Conservation (phyloP, 106 monocot species). For the Phalaenopsis aphrodite region DNA sequence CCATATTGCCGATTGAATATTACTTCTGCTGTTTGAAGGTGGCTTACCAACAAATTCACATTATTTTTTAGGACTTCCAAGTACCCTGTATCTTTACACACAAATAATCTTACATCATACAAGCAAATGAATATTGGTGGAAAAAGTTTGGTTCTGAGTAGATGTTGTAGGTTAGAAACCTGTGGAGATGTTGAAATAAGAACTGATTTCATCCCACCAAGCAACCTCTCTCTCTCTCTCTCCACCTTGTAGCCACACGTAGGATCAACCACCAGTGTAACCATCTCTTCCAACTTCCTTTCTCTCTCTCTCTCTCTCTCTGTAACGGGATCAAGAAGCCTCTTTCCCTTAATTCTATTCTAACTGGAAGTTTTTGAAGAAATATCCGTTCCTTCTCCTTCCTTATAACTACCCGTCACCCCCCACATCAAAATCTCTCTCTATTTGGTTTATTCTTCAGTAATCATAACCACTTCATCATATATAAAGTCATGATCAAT, state of each 20-base stretch:
- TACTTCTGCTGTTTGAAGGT: not conserved
- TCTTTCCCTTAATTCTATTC: constrained; percentile 1
- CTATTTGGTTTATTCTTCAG: not conserved
- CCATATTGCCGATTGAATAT: not conserved
- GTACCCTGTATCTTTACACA: not conserved
- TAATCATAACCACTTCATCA: not conserved
- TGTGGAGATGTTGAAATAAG: constrained; percentile 9
- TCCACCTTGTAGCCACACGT: not conserved
- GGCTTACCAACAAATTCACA: constrained; percentile 8
- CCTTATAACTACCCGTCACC: not conserved
- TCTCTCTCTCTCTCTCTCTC: too few species aligned
- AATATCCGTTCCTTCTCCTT: not conserved
- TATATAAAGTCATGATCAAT: not conserved
- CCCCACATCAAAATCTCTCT: not conserved
- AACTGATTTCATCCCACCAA: constrained; percentile 11
- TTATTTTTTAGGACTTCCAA: not conserved
- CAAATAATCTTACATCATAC: not conserved
- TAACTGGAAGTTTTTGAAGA: not conserved
- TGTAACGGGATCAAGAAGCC: not conserved
- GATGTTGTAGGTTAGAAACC: constrained; percentile 18
- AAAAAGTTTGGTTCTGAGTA: constrained; percentile 13
- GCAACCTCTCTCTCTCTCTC: constrained; percentile 5
- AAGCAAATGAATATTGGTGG: not conserved
- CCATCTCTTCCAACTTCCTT: constrained; percentile 2
- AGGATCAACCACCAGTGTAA: constrained; percentile 4